Percentiles rank a stretch among this genome's conserved stretches.
phyloP scores from a whole-genome alignment of 345 rosid genomes.

The Hypericum perforatum region DNA sequence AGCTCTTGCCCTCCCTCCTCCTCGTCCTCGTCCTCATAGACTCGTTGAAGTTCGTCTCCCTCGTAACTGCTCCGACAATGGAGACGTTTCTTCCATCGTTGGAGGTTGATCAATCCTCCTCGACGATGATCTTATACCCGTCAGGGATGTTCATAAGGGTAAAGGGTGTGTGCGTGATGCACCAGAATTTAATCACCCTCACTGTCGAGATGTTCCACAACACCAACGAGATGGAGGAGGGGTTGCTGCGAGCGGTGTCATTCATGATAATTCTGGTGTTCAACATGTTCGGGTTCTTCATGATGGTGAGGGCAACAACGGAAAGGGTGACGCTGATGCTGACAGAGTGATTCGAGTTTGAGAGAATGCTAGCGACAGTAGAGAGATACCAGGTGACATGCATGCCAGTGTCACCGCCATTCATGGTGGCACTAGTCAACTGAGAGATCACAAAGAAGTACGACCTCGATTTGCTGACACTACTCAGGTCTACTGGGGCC shows the following conservation, averaged over 20 bases:
- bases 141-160: constrained; percentile 74
- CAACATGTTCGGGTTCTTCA: constrained; percentile 37
- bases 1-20: constrained; percentile 32
- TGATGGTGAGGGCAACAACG: constrained; percentile 23
- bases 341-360: constrained; percentile 38
- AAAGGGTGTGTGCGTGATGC: constrained; percentile 60
- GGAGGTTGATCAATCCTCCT: constrained; percentile 41
- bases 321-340: constrained; percentile 33
- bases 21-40: constrained; percentile 50
- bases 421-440: constrained; percentile 53
- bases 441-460: constrained; percentile 55
- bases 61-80: constrained; percentile 17
- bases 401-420: constrained; percentile 81
- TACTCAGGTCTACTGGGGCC: constrained; percentile 65
- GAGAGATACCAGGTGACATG: constrained; percentile 46
- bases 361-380: constrained; percentile 25
- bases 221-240: not conserved
- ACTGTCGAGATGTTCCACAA: constrained; percentile 34
- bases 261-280: constrained; percentile 41
- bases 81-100: not conserved
- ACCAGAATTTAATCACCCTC: constrained; percentile 58
- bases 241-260: constrained; percentile 30
- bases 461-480: constrained; percentile 48
- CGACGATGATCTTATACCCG: constrained; percentile 61
- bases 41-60: constrained; percentile 62